Evolutionary conservation across 2,329 filamentous ascomycete species (phyloP).

Genomic region (Arthrinium phaeospermum): DNA sequence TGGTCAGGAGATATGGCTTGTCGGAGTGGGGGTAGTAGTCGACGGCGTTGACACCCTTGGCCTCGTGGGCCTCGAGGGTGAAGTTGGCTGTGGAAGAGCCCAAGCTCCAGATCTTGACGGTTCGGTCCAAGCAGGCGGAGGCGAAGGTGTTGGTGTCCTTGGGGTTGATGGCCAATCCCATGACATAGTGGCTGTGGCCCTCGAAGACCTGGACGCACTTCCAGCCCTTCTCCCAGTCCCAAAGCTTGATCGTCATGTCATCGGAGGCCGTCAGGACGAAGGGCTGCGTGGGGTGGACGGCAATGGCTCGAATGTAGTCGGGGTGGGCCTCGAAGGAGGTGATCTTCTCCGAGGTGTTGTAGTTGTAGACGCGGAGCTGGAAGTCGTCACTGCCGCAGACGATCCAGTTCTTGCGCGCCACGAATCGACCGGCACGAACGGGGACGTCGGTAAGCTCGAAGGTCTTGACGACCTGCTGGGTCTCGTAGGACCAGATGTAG

Average conservation of each 20-base stretch:
- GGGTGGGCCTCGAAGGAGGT: constrained; percentile 96
- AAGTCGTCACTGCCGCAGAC: constrained; percentile 96
- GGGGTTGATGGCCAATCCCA: constrained; percentile 95
- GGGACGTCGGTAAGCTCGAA: constrained; percentile 99
- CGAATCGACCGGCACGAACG: constrained; percentile 93
- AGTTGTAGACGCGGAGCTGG: constrained; percentile 89
- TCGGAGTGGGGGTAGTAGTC: constrained; percentile 83
- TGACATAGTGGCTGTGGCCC: constrained; percentile 94
- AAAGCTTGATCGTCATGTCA: constrained; percentile 98
- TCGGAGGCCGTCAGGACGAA: constrained; percentile 96
- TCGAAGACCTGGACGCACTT: constrained; percentile 98
- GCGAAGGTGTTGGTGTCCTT: constrained; percentile 94
- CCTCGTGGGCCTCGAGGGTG: constrained; percentile 95
- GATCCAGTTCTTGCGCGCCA: constrained; percentile 99
- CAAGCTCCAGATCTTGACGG: constrained; percentile 97
- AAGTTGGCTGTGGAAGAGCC: constrained; percentile 95
- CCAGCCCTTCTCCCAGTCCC: constrained; percentile 99
- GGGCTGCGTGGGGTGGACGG: constrained; percentile 91
- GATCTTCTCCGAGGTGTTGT: constrained; percentile 99
- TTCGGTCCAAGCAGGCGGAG: constrained; percentile 93
- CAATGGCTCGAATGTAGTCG: constrained; percentile 97
- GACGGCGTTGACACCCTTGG: constrained; percentile 97
- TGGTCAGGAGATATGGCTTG: constrained; percentile 90
- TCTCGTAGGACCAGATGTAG: constrained; percentile 99
- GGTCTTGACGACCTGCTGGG: constrained; percentile 95